Evolutionary conservation across 2,329 filamentous ascomycete species (phyloP).

Genomic region (Cadophora sp.): DNA sequence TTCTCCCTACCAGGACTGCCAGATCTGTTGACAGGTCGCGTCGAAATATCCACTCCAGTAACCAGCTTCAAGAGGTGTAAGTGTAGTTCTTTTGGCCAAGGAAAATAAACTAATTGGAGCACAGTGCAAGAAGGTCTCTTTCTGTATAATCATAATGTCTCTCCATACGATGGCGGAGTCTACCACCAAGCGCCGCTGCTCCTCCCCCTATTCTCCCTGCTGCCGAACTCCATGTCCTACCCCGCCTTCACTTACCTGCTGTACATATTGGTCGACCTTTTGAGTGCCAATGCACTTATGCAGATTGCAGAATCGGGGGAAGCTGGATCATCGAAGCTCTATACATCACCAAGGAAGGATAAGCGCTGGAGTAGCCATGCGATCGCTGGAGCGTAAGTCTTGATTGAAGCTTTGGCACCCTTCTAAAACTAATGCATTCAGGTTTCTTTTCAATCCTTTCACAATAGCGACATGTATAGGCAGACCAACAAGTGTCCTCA

Average conservation of each 20-base stretch:
- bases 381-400: constrained; percentile 77
- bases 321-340: constrained; percentile 74
- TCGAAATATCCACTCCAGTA: constrained; percentile 95
- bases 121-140: constrained; percentile 95
- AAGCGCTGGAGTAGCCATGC: constrained; percentile 77
- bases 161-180: constrained; percentile 93
- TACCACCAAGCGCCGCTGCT: constrained; percentile 85
- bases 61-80: constrained; percentile 97
- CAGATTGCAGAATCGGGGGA: constrained; percentile 84
- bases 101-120: constrained; percentile 26
- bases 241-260: constrained; percentile 80
- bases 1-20: constrained; percentile 86
- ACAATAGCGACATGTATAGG: constrained; percentile 90
- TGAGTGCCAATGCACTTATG: constrained; percentile 81
- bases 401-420: not conserved
- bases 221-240: constrained; percentile 72
- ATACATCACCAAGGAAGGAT: constrained; percentile 78
- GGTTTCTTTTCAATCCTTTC: constrained; percentile 94
- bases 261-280: constrained; percentile 80
- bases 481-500: constrained; percentile 87
- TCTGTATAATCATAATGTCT: constrained; percentile 94
- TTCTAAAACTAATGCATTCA: constrained; percentile 45
- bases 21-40: constrained; percentile 84
- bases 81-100: constrained; percentile 44
- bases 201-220: constrained; percentile 86